phyloP scores from a whole-genome alignment of 495 filamentous ascomycete species.

The Hypoxylon cercidicola region DNA sequence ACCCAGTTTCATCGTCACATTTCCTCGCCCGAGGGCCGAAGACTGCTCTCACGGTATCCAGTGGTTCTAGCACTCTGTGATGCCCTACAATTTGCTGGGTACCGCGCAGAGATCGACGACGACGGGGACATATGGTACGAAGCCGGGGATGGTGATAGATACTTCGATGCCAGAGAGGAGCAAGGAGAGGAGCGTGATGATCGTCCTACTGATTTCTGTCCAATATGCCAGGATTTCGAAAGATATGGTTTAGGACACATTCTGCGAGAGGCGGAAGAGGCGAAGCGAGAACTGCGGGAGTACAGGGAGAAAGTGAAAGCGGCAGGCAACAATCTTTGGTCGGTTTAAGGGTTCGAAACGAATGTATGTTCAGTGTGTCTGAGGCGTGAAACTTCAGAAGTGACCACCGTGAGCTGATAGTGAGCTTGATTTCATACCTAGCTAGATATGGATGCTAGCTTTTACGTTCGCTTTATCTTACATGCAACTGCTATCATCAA shows the following conservation, averaged over 20 bases:
- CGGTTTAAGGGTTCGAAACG: no score
- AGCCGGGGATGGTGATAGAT: conserved; percentile 14
- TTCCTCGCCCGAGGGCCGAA: background rate
- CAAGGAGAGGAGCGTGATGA: conserved; percentile 1
- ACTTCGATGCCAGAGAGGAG: conserved; percentile 23
- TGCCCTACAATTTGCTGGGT: conserved; percentile 21
- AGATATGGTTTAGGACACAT: conserved; percentile 15
- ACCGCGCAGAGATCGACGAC: conserved; percentile 25
- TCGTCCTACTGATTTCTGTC: background rate
- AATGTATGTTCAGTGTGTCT: no score
- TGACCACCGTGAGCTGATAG: no score
- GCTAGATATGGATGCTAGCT: no score
- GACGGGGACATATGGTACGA: conserved; percentile 32
- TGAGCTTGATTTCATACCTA: no score
- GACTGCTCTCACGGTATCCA: conserved; percentile 20
- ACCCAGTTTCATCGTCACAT: conserved; percentile 4
- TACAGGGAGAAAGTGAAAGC: conserved; percentile 10
- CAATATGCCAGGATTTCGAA: conserved; percentile 14
- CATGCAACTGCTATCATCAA: no score
- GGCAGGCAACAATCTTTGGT: no score
- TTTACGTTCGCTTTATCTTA: no score
- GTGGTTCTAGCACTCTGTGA: conserved; percentile 13
- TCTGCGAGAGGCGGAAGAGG: conserved; percentile 3
- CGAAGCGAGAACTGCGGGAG: conserved; percentile 1
- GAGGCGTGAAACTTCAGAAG: no score